phyloP scores from a whole-genome alignment of 2,329 filamentous ascomycete genomes.

The Aspergillus floridensis region DNA sequence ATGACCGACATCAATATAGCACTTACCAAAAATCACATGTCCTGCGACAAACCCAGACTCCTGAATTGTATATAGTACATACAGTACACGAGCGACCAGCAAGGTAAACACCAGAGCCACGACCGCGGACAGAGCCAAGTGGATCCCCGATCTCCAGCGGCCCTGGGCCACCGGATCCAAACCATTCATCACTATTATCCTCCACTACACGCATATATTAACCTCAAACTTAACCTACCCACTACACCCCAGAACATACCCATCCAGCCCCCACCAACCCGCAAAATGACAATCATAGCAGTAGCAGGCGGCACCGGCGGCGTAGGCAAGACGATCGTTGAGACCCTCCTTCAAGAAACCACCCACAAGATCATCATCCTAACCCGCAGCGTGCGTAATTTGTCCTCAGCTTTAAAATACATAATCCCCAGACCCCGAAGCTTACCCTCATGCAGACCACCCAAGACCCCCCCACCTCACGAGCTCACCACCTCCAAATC shows the following conservation, averaged over 20 bases:
- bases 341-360: conserved; percentile 36
- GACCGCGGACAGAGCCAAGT: neutral
- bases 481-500: conserved; percentile 23
- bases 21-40: too few species aligned
- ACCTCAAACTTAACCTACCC: neutral
- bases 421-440: neutral
- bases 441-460: neutral
- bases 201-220: neutral
- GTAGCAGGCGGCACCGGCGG: conserved; percentile 49
- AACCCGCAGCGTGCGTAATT: conserved; percentile 38
- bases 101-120: neutral
- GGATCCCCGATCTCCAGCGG: neutral
- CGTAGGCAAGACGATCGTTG: conserved; percentile 49
- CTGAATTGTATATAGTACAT: too few species aligned
- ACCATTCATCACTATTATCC: too few species aligned
- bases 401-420: neutral
- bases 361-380: conserved; percentile 43
- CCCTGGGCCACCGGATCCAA: neutral
- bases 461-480: conserved; percentile 4
- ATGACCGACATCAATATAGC: too few species aligned
- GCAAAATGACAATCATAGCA: conserved; percentile 43
- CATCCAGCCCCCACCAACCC: too few species aligned
- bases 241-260: too few species aligned
- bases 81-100: too few species aligned
- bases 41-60: too few species aligned